phyloP scores from a whole-genome alignment of 192 early-diverging fungal genomes.

The Backusella australiensis region DNA sequence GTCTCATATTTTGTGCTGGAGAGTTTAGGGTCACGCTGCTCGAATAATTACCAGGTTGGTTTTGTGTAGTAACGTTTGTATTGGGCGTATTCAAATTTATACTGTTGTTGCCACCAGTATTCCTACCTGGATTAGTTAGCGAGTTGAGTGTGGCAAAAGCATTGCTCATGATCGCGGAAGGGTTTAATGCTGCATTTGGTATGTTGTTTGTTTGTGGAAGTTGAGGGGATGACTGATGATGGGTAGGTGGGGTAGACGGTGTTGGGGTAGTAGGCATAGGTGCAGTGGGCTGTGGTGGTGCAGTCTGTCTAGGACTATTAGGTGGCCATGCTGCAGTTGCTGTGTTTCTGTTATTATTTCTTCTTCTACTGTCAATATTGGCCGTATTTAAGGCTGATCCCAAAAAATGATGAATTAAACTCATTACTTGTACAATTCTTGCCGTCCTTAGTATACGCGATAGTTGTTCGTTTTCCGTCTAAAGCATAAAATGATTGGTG shows the following conservation, averaged over 20 bases:
- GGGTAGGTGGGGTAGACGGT: not conserved
- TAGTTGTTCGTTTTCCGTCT: not conserved
- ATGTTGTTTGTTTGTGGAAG: not conserved
- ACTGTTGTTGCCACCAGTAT: not conserved
- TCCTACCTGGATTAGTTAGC: not conserved
- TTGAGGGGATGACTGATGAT: not conserved
- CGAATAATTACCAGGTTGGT: not conserved
- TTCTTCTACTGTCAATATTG: conserved; percentile 15
- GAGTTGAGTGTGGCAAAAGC: not conserved
- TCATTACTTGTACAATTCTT: conserved; percentile 29
- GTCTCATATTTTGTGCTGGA: not conserved
- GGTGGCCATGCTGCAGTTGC: not conserved
- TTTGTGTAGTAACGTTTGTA: not conserved
- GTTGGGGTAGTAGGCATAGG: not conserved
- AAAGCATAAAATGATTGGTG: not conserved
- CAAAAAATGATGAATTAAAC: conserved; percentile 31
- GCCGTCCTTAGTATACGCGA: conserved; percentile 19
- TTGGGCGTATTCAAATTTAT: not conserved
- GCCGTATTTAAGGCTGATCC: conserved; percentile 28
- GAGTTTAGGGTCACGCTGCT: not conserved
- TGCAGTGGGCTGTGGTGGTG: not conserved
- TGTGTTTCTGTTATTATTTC: not conserved
- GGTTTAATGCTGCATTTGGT: not conserved
- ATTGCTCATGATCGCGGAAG: not conserved
- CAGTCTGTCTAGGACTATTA: not conserved